These are phyloP conservation scores for Ceratobasidium sp. DNA, from an alignment of 1,284 basidiomycete genomes.

Conservation along the genomic window DNA sequence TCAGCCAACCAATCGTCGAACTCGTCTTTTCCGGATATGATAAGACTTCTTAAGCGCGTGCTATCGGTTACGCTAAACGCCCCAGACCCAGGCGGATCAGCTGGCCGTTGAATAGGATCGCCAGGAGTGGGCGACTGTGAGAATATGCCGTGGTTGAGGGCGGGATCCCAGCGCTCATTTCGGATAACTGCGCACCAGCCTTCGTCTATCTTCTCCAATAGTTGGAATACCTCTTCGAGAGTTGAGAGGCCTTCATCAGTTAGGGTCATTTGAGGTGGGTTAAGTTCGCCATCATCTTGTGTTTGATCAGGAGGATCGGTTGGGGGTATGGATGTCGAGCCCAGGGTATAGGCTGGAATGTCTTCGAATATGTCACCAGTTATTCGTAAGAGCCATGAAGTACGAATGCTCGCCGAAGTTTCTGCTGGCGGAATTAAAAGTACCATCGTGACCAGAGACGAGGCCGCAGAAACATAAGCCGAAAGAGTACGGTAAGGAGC, in stretches of 20 bases:
- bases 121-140: slow-evolving; percentile 2
- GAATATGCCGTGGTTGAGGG: slow-evolving; percentile 37
- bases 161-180: slow-evolving; percentile 37
- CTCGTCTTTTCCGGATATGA: slow-evolving; percentile 34
- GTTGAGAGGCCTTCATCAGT: slow-evolving; percentile 26
- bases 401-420: slow-evolving; percentile 22
- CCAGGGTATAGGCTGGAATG: slow-evolving; percentile 31
- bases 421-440: slow-evolving; percentile 25
- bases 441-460: slow-evolving; percentile 37
- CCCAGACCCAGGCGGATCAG: neutral
- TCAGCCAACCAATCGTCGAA: slow-evolving; percentile 43
- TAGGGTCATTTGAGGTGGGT: slow-evolving; percentile 7
- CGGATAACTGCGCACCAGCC: slow-evolving; percentile 38
- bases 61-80: slow-evolving; percentile 35
- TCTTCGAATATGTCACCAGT: slow-evolving; percentile 43
- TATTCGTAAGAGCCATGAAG: slow-evolving; percentile 27
- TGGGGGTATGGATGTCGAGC: neutral
- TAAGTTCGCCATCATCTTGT: neutral
- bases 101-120: neutral
- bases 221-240: slow-evolving; percentile 27
- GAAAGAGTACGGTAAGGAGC: slow-evolving; percentile 18
- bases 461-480: slow-evolving; percentile 25
- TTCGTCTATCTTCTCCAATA: slow-evolving; percentile 29
- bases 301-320: neutral
- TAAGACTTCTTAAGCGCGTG: slow-evolving; percentile 28